Evolutionary conservation across 192 early-diverging fungal genomes (phyloP), one percentile per base, ranked within the genome.

Genomic region (Backusella psychrophila): DNA sequence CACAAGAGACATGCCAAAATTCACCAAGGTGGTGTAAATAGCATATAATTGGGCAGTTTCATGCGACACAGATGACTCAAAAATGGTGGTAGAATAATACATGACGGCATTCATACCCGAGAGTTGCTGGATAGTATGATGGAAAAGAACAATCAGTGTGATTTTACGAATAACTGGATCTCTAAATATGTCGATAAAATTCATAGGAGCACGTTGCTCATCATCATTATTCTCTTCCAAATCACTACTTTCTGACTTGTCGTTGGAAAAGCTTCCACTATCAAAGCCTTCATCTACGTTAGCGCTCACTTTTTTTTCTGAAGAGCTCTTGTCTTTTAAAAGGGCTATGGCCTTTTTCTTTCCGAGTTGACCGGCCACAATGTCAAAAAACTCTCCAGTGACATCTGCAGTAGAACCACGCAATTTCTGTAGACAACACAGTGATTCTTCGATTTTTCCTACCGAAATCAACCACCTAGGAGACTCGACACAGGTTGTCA

Each of bases 71-170:
- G 76, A 82, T 79, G 90, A 63, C 56, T 85, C 86, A 83, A 95
- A 92, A 66, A 95, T 94, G 23, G 88, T 90, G 9, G 95, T 93
- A 35, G 89, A 91, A 80, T 95, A 96, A 82, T 92, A 94, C 75
- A 94, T 93, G 49, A 94, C 89, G 12, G 90, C 93, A 78, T 95
- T 95, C 80, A 96, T 94, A 66, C 92, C 94, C 49, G 88, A 91
- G 31, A 95, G 86, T 82, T 95, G 94, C 80, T 96, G 95, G 74
- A 88, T 84, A 34, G 91, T 82, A 81, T 94, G 92, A n/a, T 94
- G 72, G 12, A 87, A 80, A 6, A 93, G 81, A 53, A 90, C 90
- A 41, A 88, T 86, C 14, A 92, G 15, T 0, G 94, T 87, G 67
- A 91, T 88, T 44, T 82, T 79, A n/a, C 88, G 82, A 75, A 93